These are phyloP conservation scores for Mycogone perniciosa DNA, from an alignment of 2,329 filamentous ascomycete genomes.

Conservation along the genomic window DNA sequence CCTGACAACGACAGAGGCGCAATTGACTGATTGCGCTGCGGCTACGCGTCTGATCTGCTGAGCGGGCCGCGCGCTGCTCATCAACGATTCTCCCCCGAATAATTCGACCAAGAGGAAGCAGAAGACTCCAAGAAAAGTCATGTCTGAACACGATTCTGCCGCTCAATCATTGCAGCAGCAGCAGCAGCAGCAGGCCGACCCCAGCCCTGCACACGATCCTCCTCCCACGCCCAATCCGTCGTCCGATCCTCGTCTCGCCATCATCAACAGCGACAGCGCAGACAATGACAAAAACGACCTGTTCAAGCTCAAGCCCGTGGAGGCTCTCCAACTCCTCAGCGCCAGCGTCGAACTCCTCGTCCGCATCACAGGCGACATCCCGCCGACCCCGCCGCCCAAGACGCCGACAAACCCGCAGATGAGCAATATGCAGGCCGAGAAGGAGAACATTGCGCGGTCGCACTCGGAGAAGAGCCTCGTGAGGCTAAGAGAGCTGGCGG, in stretches of 20 bases:
- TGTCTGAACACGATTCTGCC: conserved; percentile 2
- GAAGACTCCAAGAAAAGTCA: neutral
- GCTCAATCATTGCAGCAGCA: conserved; percentile 7
- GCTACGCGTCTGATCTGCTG: neutral
- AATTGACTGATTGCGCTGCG: neutral
- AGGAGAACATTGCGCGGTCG: conserved; percentile 52
- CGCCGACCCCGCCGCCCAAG: conserved; percentile 67
- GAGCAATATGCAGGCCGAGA: conserved; percentile 56
- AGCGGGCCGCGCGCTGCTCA: too few relatives aligned
- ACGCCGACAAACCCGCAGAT: conserved; percentile 60
- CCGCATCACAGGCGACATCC: conserved; percentile 68
- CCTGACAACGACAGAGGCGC: conserved; percentile 1
- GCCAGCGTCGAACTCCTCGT: conserved; percentile 65
- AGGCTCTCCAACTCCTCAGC: conserved; percentile 74
- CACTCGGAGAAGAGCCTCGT: conserved; percentile 50
- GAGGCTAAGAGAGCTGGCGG: conserved; percentile 37
- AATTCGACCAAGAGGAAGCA: neutral
- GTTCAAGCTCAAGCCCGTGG: conserved; percentile 63
- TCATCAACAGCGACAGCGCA: conserved; percentile 17
- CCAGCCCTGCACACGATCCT: conserved; percentile 13
- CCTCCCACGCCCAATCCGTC: conserved; percentile 40
- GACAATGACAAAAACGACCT: conserved; percentile 51
- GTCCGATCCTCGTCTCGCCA: conserved; percentile 30
- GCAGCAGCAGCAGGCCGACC: conserved; percentile 4
- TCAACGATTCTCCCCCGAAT: neutral